These are phyloP conservation scores for Penicillium sp. DNA, from an alignment of 2,329 filamentous ascomycete species.

Conservation along the genomic window DNA sequence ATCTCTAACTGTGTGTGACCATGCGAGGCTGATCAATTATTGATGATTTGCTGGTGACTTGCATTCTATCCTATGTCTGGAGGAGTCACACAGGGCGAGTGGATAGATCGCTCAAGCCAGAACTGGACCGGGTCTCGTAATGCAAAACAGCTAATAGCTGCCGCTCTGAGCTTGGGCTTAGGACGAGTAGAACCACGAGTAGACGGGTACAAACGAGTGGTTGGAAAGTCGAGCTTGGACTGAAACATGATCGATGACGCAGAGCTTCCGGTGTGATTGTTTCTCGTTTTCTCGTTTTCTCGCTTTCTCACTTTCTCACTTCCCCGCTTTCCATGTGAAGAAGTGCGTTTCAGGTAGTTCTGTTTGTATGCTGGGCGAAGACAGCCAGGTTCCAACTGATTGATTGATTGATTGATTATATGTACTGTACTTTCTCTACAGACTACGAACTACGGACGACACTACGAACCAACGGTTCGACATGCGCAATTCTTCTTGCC, in stretches of 20 bases:
- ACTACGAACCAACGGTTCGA: not conserved
- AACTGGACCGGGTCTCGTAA: not conserved
- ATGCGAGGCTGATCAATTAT: slow-evolving; percentile 24
- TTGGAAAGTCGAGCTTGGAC: not conserved
- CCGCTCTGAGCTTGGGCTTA: no score
- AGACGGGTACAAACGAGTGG: not conserved
- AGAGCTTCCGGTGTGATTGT: not conserved
- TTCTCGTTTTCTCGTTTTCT: not conserved
- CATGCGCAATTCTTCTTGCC: not conserved
- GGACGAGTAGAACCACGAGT: no score
- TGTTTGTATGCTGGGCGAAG: no score
- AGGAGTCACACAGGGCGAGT: not conserved
- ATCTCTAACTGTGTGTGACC: slow-evolving; percentile 18
- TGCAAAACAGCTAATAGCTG: not conserved
- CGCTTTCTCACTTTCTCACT: not conserved
- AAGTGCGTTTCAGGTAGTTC: not conserved
- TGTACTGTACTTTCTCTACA: no score
- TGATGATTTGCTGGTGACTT: slow-evolving; percentile 8
- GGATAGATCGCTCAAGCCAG: not conserved
- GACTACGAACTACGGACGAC: not conserved
- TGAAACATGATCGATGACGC: slow-evolving; percentile 4
- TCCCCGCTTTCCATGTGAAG: not conserved
- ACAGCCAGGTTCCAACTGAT: no score
- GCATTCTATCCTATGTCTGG: not conserved
- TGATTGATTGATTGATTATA: no score